Conservation (phyloP, 2,329 filamentous ascomycete species). For the Aspergillus brasiliensis region DNA sequence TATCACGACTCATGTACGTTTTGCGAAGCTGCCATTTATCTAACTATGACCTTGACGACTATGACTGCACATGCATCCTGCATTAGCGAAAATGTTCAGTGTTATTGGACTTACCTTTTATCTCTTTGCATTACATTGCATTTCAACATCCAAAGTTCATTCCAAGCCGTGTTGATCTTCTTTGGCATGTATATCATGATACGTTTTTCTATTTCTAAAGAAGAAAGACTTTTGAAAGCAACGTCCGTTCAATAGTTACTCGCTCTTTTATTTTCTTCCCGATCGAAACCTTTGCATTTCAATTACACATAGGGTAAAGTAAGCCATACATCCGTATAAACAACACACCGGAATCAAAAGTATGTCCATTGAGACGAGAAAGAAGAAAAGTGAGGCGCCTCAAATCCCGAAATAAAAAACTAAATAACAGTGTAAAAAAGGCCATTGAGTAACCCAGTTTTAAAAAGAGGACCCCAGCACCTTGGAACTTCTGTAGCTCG, state of each 20-base stretch:
- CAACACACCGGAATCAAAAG: background rate
- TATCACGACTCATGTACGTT: background rate
- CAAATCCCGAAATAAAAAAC: background rate
- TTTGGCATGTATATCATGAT: background rate
- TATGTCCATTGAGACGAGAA: background rate
- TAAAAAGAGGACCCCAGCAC: background rate
- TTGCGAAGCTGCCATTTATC: background rate
- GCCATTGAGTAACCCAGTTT: background rate
- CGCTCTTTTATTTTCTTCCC: background rate
- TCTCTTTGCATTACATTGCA: background rate
- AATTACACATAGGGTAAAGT: background rate
- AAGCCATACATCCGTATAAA: background rate
- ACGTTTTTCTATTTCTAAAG: background rate
- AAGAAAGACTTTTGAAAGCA: too few relatives aligned
- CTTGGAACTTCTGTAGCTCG: background rate
- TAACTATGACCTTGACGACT: conserved; percentile 3
- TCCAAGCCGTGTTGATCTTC: too few relatives aligned
- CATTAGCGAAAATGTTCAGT: background rate
- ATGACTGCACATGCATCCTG: background rate
- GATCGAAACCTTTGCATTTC: background rate
- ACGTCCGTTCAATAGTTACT: background rate
- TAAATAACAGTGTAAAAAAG: background rate
- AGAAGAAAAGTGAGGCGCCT: background rate
- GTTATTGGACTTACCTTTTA: background rate
- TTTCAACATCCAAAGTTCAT: too few relatives aligned